These are phyloP conservation scores for Akanthomyces uredinophilus DNA, from an alignment of 2,329 filamentous ascomycete genomes.

Conservation along the genomic window DNA sequence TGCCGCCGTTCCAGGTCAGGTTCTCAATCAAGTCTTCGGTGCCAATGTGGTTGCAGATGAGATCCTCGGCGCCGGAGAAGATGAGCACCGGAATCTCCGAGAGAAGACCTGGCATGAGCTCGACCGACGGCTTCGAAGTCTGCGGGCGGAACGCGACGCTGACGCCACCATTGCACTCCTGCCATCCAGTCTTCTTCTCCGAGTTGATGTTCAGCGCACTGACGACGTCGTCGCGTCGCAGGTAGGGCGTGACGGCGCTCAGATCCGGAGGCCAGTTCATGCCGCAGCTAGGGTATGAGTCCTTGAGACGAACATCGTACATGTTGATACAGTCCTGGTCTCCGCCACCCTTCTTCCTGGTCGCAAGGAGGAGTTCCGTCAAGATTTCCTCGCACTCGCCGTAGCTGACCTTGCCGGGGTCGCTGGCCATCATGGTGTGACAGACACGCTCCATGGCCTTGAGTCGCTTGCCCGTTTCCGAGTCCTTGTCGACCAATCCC, in stretches of 20 bases:
- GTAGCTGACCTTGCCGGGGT: slow-evolving; percentile 56
- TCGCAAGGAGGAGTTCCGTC: slow-evolving; percentile 63
- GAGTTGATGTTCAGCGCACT: slow-evolving; percentile 75
- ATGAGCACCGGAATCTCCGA: slow-evolving; percentile 73
- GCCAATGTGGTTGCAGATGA: slow-evolving; percentile 96
- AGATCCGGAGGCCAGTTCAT: slow-evolving; percentile 98
- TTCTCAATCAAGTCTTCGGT: slow-evolving; percentile 88
- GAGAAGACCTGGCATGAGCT: slow-evolving; percentile 72
- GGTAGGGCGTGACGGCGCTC: slow-evolving; percentile 69
- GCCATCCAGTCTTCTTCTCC: slow-evolving; percentile 83
- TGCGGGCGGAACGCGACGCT: slow-evolving; percentile 62
- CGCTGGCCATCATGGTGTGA: slow-evolving; percentile 50
- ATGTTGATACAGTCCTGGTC: slow-evolving; percentile 75
- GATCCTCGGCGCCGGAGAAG: slow-evolving; percentile 88
- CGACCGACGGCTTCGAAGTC: slow-evolving; percentile 67
- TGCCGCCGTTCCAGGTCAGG: slow-evolving; percentile 86
- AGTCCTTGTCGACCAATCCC: slow-evolving; percentile 64
- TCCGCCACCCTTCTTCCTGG: slow-evolving; percentile 46
- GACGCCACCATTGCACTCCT: slow-evolving; percentile 81
- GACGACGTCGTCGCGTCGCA: slow-evolving; percentile 74
- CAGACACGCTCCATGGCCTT: slow-evolving; percentile 68
- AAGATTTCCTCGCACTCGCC: slow-evolving; percentile 71
- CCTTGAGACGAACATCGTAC: slow-evolving; percentile 88
- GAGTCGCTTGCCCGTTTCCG: slow-evolving; percentile 57
- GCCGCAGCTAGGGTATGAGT: slow-evolving; percentile 77